Conservation (phyloP, 78 protist species). For the Monocercomonoides exilis region DNA sequence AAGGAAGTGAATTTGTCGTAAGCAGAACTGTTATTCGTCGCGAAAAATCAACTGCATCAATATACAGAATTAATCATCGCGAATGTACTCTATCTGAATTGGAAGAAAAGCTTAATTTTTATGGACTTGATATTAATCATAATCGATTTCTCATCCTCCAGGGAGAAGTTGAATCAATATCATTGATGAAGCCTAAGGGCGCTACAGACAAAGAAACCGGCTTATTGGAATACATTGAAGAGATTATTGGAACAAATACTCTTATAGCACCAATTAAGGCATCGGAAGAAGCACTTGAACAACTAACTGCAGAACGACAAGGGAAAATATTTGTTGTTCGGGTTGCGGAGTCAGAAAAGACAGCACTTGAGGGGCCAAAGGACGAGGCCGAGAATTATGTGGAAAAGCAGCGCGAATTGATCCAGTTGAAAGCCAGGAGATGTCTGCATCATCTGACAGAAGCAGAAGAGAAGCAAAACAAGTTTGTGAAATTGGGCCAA, state of each 20-base stretch:
- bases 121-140: slow-evolving; percentile 92
- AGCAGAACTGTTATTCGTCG: slow-evolving; percentile 57
- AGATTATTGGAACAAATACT: slow-evolving; percentile 83
- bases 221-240: slow-evolving; percentile 96
- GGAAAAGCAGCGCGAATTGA: slow-evolving; percentile 31
- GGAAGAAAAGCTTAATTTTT: slow-evolving; percentile 39
- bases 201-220: slow-evolving; percentile 71
- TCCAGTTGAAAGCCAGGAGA: not conserved
- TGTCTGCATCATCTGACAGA: not conserved
- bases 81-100: slow-evolving; percentile 42
- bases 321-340: slow-evolving; percentile 42
- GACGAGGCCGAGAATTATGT: slow-evolving; percentile 77
- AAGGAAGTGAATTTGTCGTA: slow-evolving; percentile 59
- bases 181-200: slow-evolving; percentile 98
- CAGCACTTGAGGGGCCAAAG: slow-evolving; percentile 51
- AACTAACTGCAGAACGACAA: slow-evolving; percentile 55
- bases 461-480: not conserved
- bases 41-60: slow-evolving; percentile 27
- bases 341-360: slow-evolving; percentile 41
- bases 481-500: not conserved
- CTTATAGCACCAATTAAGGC: slow-evolving; percentile 59
- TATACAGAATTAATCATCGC: slow-evolving; percentile 65
- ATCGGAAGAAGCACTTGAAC: slow-evolving; percentile 43
- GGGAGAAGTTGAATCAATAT: slow-evolving; percentile 97
- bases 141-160: slow-evolving; percentile 94